Evolutionary conservation across 2,329 filamentous ascomycete species (phyloP), one percentile per base, ranked within the genome.

Genomic region (Aspergillus pseudoterreus): DNA sequence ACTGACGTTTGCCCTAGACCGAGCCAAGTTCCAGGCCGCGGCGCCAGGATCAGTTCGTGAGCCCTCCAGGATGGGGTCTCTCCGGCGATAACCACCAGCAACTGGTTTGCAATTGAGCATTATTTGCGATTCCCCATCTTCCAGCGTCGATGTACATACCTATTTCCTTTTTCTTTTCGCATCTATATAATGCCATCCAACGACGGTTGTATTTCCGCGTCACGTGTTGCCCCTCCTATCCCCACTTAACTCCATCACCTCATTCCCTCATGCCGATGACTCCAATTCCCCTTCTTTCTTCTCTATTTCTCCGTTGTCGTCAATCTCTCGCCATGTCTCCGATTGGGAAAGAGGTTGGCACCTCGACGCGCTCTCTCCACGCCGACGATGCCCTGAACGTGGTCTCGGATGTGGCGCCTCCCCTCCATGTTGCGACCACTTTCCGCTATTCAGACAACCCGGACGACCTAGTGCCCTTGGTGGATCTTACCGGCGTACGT

Each of bases 351-450:
- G 46, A 54, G 11, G 47, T 58, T 50, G 63, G 61, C 47, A 75
- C 88, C 45, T 81, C 88, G 6, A 90, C 90, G 5, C 80, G 82
- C 50, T 82, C 87, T n/a, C 77, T 95, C 57, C 91, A 95, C 69
- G 89, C 87, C 56, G 91, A 95, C 65, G 86, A 95, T 73, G 78
- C 78, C 62, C 80, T 94, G 63, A 89, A 90, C 70, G 73, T 78
- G 32, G 82, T 88, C 60, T 79, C 84, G 46, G 90, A 94, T 66
- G 87, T 97, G 50, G 91, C 92, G 11, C 92, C 94, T 53, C 84
- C 92, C 4, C 79, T 97, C 65, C 92, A 97, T 69, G 84, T 95
- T 57, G 91, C 90, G 55, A 96, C 92, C 11, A 97, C 90, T 14
- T 97, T 90, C 72, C 85, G 90, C 60, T 97, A 96, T 71, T 77